Evolutionary conservation across 73 alveolate genomes (phyloP).

Genomic region (Stentor coeruleus): DNA sequence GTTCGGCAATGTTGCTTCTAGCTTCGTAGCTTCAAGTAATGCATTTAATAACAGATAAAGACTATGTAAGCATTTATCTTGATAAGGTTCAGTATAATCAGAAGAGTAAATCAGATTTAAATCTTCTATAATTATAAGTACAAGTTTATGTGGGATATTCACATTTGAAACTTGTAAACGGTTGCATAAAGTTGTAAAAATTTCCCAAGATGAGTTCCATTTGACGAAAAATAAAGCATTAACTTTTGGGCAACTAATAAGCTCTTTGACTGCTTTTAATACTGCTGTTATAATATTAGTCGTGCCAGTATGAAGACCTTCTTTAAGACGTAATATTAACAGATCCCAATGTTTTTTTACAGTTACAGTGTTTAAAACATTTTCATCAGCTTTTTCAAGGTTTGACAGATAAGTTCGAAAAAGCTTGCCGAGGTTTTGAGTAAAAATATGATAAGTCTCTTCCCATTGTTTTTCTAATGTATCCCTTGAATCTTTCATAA

Average conservation of each 20-base stretch:
- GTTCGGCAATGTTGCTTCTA: conserved; percentile 7
- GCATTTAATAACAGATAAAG: background rate
- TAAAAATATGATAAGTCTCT: conserved; percentile 38
- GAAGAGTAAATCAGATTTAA: background rate
- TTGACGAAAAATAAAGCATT: conserved; percentile 2
- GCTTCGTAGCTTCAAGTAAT: background rate
- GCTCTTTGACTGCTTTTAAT: conserved; percentile 2
- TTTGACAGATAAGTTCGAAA: background rate
- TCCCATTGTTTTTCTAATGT: conserved; percentile 48
- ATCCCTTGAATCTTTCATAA: conserved; percentile 13
- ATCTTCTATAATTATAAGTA: background rate
- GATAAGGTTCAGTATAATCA: background rate
- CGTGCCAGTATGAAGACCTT: conserved; percentile 16
- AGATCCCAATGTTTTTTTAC: conserved; percentile 9
- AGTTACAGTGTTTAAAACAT: background rate
- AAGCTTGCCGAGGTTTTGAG: conserved; percentile 23
- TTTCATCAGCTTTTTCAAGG: conserved; percentile 9
- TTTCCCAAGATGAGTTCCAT: conserved; percentile 9
- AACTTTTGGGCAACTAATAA: conserved; percentile 4
- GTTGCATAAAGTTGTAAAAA: background rate
- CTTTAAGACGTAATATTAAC: background rate
- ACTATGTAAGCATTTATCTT: background rate
- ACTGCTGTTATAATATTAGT: background rate
- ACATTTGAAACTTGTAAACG: conserved; percentile 12
- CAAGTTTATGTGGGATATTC: background rate